Percentiles rank a stretch among this genome's conserved stretches.
Evolutionary conservation across 495 filamentous ascomycete genomes (phyloP).

Genomic region (Lasiosphaeriaceae sp.): DNA sequence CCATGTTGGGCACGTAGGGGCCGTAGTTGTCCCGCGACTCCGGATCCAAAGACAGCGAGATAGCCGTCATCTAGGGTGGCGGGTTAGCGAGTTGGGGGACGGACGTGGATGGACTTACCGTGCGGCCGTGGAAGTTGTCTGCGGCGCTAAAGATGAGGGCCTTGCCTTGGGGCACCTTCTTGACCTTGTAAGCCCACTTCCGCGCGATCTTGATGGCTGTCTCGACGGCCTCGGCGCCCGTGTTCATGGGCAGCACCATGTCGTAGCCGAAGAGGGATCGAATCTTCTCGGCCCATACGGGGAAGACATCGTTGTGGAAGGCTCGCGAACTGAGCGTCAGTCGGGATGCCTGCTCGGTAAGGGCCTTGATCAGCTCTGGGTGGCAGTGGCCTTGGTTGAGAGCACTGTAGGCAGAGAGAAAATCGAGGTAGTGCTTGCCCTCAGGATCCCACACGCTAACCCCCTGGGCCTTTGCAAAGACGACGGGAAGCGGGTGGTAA

Average conservation of each 20-base stretch:
- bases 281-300: constrained; percentile 89
- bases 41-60: constrained; percentile 90
- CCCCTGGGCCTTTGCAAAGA: constrained; percentile 79
- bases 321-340: constrained; percentile 92
- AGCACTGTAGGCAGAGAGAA: constrained; percentile 94
- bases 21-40: constrained; percentile 97
- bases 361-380: constrained; percentile 84
- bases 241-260: constrained; percentile 99
- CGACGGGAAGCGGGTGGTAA: constrained; percentile 94
- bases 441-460: constrained; percentile 95
- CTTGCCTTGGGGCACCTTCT: constrained; percentile 80
- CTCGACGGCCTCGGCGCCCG: constrained; percentile 97
- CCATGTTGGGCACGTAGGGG: constrained; percentile 86
- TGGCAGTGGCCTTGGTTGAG: constrained; percentile 99
- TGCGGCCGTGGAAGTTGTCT: constrained; percentile 96
- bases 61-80: constrained; percentile 75
- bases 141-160: constrained; percentile 79
- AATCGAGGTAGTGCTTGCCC: constrained; percentile 95
- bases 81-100: constrained; percentile 17
- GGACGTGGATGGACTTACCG: constrained; percentile 52
- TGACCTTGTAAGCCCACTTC: constrained; percentile 98
- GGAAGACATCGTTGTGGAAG: constrained; percentile 99
- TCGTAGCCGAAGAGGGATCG: constrained; percentile 86
- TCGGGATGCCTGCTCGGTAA: constrained; percentile 84
- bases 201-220: constrained; percentile 95